Conservation (phyloP, 176 grass and related monocot genomes). For the Pontederia paniculata region DNA sequence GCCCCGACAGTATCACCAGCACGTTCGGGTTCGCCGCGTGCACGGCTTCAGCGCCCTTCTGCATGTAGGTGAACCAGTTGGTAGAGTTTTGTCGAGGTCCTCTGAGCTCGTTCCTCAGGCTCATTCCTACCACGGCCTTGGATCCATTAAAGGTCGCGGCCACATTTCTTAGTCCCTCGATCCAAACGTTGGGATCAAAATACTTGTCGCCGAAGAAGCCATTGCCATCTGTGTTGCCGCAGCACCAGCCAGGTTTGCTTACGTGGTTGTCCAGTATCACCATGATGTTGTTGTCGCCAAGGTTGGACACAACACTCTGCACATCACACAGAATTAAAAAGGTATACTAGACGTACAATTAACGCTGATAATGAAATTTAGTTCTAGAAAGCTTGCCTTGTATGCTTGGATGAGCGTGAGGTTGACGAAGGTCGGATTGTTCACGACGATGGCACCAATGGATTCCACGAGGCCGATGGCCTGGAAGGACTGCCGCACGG, state of each 20-base stretch:
- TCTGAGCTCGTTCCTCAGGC: slow-evolving; percentile 15
- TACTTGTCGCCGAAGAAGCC: slow-evolving; percentile 16
- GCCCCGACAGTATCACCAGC: not conserved
- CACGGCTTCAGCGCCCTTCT: not conserved
- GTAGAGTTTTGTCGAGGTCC: not conserved
- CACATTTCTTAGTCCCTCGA: slow-evolving; percentile 4
- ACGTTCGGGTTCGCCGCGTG: slow-evolving; percentile 7
- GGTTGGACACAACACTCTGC: slow-evolving; percentile 7
- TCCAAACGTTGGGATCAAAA: slow-evolving; percentile 1
- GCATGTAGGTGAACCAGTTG: slow-evolving; percentile 13
- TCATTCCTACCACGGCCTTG: not conserved
- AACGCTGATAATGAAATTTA: too few species aligned
- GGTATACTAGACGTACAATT: too few species aligned
- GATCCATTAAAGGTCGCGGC: not conserved
- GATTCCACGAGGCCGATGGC: slow-evolving; percentile 1
- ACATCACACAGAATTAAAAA: too few species aligned
- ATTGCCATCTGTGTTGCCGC: slow-evolving; percentile 2
- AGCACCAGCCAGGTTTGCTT: slow-evolving; percentile 12
- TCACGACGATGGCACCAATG: not conserved
- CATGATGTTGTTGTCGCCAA: slow-evolving; percentile 7
- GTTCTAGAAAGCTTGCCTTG: slow-evolving; percentile 1
- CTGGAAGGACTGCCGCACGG: slow-evolving; percentile 5
- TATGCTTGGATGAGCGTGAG: slow-evolving; percentile 8
- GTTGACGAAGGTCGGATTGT: slow-evolving; percentile 1
- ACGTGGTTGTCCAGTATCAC: slow-evolving; percentile 12